A percentile compares a stretch with the other conserved stretches of the same genome.
These are phyloP conservation scores for Nemania sp. DNA, from an alignment of 2,329 filamentous ascomycete genomes.

Conservation along the genomic window DNA sequence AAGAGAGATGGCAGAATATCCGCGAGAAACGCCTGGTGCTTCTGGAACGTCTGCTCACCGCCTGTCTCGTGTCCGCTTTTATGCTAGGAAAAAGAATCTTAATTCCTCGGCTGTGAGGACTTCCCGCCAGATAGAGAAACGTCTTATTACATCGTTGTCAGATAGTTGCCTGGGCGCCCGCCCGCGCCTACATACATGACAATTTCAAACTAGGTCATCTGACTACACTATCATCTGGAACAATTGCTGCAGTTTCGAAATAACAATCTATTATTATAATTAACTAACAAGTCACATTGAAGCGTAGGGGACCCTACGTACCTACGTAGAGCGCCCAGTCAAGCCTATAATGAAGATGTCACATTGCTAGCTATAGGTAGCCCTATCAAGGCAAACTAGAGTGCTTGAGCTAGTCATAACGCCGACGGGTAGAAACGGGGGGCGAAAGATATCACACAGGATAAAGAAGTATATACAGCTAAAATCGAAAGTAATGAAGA, in stretches of 20 bases:
- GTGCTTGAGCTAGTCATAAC: background rate
- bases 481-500: constrained; percentile 37
- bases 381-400: background rate
- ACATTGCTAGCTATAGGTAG: background rate
- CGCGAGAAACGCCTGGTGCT: background rate
- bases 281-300: background rate
- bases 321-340: background rate
- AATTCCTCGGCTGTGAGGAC: background rate
- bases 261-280: background rate
- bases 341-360: background rate
- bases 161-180: background rate
- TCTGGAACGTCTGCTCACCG: constrained; percentile 17
- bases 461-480: constrained; percentile 37
- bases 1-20: background rate
- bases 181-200: background rate
- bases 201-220: too few relatives aligned
- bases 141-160: background rate
- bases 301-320: background rate
- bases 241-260: background rate
- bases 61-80: constrained; percentile 3
- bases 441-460: background rate
- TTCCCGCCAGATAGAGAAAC: background rate
- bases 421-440: too few relatives aligned
- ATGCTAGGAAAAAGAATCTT: background rate
- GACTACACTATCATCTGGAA: too few relatives aligned